Evolutionary conservation across 2,329 filamentous ascomycete genomes (phyloP), one percentile per base, ranked within the genome.

Genomic region (Botrytis tulipae): DNA sequence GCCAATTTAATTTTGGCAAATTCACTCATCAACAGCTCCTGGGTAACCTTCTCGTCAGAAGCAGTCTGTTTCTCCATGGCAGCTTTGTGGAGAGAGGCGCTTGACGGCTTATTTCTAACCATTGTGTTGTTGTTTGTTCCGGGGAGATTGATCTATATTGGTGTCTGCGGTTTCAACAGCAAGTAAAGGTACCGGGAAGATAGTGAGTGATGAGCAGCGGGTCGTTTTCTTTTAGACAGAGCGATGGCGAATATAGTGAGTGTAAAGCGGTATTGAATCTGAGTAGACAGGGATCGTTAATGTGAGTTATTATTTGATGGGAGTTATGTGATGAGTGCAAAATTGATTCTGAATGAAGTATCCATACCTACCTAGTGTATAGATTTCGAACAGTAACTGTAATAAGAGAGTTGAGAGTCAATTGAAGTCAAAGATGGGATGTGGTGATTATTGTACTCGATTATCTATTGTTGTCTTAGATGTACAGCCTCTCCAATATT

Each of bases 281-380:
- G 78, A 3, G 74, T 54, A 65, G 69, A 76, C 54, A 75, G 76
- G 22, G 1, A 54, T n/a, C 37, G 65, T 68, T 62, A 62, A 25
- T 42, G 59, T 40, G 60, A 62, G 35, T 40, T n/a, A 25, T 40
- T 4, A 42, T 37, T 8, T 18, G 37, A 62, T n/a, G 14, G 60
- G 25, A 25, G 60, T n/a, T 22, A 40, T 40, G 42, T 12, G 18
- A 66, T 35, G 12, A 20, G 35, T 35, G 20, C 1, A 25, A 14
- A n/a, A 16, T 22, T 32, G 61, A 14, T 35, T 44, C 8, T 18
- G 22, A 4, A 67, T 67, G 63, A 14, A 29, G n/a, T 18, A 29
- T 57, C n/a, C 29, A 29, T 51, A 9, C 12, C 25, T 63, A 20
- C 40, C 40, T 20, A 29, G 8, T 63, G 22, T 8, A 9, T 63